phyloP scores from a whole-genome alignment of 208 protist genomes.

The Novymonas esmeraldas region DNA sequence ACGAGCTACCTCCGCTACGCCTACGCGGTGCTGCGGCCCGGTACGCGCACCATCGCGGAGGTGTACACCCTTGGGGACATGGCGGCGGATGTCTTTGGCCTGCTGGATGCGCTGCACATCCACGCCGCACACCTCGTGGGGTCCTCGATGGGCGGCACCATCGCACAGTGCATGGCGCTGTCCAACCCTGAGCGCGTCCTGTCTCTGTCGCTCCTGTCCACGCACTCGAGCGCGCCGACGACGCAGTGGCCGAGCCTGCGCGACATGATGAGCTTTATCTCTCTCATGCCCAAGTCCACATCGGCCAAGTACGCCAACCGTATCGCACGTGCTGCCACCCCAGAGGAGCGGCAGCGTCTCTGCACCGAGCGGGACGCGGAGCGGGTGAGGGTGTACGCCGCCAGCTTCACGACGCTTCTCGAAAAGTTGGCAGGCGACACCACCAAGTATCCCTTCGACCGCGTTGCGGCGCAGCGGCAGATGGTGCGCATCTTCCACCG shows the following conservation, averaged over 20 bases:
- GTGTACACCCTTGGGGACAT: conserved; percentile 67
- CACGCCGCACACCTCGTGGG: conserved; percentile 59
- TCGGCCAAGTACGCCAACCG: conserved; percentile 34
- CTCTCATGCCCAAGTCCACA: conserved; percentile 36
- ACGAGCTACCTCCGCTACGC: conserved; percentile 23
- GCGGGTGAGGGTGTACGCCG: conserved; percentile 34
- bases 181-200: conserved; percentile 45
- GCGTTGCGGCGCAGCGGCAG: conserved; percentile 21
- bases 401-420: conserved; percentile 41
- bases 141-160: conserved; percentile 73
- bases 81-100: conserved; percentile 60
- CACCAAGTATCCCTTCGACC: conserved; percentile 47
- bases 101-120: conserved; percentile 53
- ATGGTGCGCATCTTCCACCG: conserved; percentile 47
- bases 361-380: conserved; percentile 35
- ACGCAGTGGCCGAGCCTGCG: conserved; percentile 48
- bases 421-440: conserved; percentile 39
- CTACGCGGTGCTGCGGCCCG: conserved; percentile 37
- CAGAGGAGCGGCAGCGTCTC: conserved; percentile 33
- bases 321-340: conserved; percentile 25
- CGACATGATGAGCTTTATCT: conserved; percentile 42
- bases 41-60: conserved; percentile 36
- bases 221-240: conserved; percentile 33
- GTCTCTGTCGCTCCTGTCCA: conserved; percentile 56
- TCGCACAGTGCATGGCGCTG: conserved; percentile 68